Conservation (phyloP, 495 filamentous ascomycete genomes). For the Trichoderma reesei region DNA sequence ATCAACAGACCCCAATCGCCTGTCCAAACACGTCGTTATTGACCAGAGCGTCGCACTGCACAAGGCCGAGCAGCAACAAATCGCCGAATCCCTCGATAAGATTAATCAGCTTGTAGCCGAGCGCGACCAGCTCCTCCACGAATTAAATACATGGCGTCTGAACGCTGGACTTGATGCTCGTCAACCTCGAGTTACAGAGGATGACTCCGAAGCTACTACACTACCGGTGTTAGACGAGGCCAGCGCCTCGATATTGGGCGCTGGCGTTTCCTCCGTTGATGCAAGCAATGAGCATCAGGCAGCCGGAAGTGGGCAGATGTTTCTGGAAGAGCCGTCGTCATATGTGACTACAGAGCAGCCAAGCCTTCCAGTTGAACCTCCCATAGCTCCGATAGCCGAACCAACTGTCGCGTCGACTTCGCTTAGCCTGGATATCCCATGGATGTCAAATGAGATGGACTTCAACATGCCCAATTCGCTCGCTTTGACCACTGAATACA, state of each 20-base stretch:
- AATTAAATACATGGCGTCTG: slow-evolving; percentile 2
- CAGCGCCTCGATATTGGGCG: not conserved
- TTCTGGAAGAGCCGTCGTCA: not conserved
- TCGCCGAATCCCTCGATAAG: not conserved
- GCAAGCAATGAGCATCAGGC: not conserved
- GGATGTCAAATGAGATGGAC: not conserved
- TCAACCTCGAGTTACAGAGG: not conserved
- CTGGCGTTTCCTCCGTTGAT: not conserved
- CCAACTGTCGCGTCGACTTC: not conserved
- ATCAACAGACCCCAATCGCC: not conserved
- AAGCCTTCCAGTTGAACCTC: not conserved
- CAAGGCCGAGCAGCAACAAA: slow-evolving; percentile 3
- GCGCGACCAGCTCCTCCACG: not conserved
- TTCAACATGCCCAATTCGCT: not conserved
- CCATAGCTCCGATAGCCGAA: not conserved
- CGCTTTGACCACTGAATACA: not conserved
- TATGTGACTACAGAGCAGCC: not conserved
- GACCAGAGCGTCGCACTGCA: not conserved
- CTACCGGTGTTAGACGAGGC: not conserved
- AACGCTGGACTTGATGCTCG: not conserved
- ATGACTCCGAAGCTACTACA: not conserved
- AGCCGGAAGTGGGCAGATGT: not conserved
- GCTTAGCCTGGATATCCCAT: not conserved
- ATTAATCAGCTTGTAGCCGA: not conserved
- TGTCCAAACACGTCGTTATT: not conserved